A percentile compares a stretch with the other conserved stretches of the same genome.
Evolutionary conservation across 2,329 filamentous ascomycete species (phyloP).

Genomic region (Metarhizium robertsii): DNA sequence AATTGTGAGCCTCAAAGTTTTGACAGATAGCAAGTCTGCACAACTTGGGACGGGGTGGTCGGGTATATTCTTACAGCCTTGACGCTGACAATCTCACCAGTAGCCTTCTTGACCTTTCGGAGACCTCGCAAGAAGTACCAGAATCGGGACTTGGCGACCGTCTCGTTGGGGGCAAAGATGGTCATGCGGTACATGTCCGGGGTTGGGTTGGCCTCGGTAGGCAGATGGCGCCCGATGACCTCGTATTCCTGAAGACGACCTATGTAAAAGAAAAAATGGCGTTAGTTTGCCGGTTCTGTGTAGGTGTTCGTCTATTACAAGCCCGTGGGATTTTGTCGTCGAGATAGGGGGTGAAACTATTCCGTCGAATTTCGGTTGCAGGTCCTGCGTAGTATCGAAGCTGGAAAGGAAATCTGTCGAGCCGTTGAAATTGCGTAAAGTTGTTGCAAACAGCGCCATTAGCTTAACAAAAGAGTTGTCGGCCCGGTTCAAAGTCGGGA

Average conservation of each 20-base stretch:
- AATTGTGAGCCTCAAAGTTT: slow-evolving; percentile 6
- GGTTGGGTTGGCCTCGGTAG: slow-evolving; percentile 91
- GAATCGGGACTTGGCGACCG: slow-evolving; percentile 99
- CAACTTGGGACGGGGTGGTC: not conserved
- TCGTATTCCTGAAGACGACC: slow-evolving; percentile 99
- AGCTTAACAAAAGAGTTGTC: not conserved
- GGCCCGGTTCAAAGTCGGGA: not conserved
- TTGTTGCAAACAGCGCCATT: not conserved
- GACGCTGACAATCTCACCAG: slow-evolving; percentile 96
- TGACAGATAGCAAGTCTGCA: not conserved
- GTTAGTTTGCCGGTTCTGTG: not conserved
- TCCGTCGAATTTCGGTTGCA: not conserved
- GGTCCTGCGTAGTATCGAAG: not conserved
- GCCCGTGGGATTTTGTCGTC: not conserved
- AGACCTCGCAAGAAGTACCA: slow-evolving; percentile 99
- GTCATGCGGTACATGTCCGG: slow-evolving; percentile 99
- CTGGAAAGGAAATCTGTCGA: not conserved
- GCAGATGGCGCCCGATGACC: slow-evolving; percentile 99
- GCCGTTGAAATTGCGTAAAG: not conserved
- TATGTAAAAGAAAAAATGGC: slow-evolving; percentile 28
- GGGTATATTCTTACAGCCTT: slow-evolving; percentile 60
- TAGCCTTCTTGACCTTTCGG: slow-evolving; percentile 99
- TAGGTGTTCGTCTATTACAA: not conserved
- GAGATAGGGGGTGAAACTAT: not conserved
- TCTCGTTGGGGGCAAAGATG: slow-evolving; percentile 96